Evolutionary conservation across 1,284 basidiomycete species (phyloP), one percentile per base, ranked within the genome.

Genomic region (Sporisorium reilianum): DNA sequence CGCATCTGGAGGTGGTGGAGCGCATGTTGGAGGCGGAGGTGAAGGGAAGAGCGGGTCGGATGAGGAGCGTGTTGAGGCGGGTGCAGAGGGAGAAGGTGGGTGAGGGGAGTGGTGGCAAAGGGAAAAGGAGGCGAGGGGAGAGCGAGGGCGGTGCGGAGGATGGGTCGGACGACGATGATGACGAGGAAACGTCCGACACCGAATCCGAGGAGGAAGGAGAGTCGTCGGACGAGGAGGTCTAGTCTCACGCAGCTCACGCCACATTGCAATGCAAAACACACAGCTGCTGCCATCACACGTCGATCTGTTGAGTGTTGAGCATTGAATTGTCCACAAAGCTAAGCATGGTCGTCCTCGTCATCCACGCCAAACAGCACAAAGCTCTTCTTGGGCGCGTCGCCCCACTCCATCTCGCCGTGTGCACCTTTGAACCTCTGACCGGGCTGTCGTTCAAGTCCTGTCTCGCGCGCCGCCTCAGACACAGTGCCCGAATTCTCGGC

Each of bases 321-420:
- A 36, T 51, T 23, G 18, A 36, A 51, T 51, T 51, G 28, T 57
- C 46, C 46, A 22, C 46, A 48, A 26, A 18, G n/a, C 23, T 28
- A 51, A 5, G 30, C 55, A 20, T 46, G 23, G 11, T 70, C 52
- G 2, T 70, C 65, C 8, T 78, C 74, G 40, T 76, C 70, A n/a
- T 68, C 66, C 9, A 79, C 55, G 9, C 66, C 74, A 45, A 67
- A 79, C 12, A 77, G 66, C 11, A 79, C 69, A 42, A 66, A 66
- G 10, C 64, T 60, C 51, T 74, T 73, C n/a, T 69, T 70, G 7
- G 77, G 77, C 16, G 74, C 54, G 3, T 65, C 66, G n/a, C 77
- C 74, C 77, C 77, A 79, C 32, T 77, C 77, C 57, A 79, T 66
- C 34, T 70, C 63, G 9, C 77, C 77, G 30, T 79, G 77, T 3